Evolutionary conservation across 1,284 basidiomycete species (phyloP), one percentile per base, ranked within the genome.

Genomic region (Cryptococcus sp.): DNA sequence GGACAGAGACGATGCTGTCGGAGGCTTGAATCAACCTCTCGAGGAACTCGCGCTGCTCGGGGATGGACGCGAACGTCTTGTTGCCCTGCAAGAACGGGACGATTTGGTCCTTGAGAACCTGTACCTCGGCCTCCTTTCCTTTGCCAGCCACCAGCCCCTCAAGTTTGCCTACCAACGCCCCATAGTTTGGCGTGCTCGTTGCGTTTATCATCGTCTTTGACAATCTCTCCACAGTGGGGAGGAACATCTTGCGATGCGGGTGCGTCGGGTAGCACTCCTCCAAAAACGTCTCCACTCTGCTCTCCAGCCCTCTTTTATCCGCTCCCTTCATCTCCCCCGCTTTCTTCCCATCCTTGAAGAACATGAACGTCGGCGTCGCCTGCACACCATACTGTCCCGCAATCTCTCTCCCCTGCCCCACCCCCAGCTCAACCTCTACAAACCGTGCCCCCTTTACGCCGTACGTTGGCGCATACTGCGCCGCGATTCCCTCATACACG

Each of bases 341-440:
- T 82, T 89, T 88, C 61, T 83, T 81, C 1, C 87, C 88, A 59
- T 88, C 81, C 62, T 86, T 72, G 79, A 91, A 93, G 77, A 89
- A 91, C 51, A 88, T 79, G 72, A 92, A 93, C 4, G 90, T 92
- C 3, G 91, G 91, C 0, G 89, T 93, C 0, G 82, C 89, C n/a
- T 81, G 74, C 1, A 95, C 83, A 3, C 82, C 79, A 77, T 83
- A 88, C 66, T 87, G 80, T 0, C 77, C 68, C 0, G 87, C 88
- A 24, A 91, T 76, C 47, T 78, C 77, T 8, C 78, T 69, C 0
- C 85, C 85, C 72, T 84, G 75, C 1, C 87, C 87, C 5, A 87
- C 82, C 7, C 81, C 83, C 62, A 91, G 77, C 77, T 93, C 90
- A 39, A 93, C 82, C 77, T 89, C 89, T 7, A 86, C 83, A 67